phyloP scores from a whole-genome alignment of 169 alveolate species.

The Plasmodium sp. region DNA sequence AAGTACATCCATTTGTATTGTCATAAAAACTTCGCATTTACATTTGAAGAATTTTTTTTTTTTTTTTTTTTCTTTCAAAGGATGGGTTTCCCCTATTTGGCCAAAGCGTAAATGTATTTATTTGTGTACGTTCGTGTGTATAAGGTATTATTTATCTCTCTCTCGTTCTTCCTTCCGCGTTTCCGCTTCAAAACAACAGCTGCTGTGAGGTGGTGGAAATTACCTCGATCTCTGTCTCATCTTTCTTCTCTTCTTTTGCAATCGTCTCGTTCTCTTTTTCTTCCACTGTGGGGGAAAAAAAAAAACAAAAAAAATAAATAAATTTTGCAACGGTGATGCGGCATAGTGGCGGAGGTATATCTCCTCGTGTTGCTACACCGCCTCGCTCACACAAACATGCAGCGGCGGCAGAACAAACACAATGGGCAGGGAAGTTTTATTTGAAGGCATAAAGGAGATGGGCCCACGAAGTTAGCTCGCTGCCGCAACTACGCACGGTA shows the following conservation, averaged over 20 bases:
- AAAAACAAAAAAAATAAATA: not conserved
- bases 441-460: not conserved
- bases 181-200: not conserved
- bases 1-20: not conserved
- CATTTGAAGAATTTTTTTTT: not conserved
- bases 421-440: not conserved
- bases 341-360: not conserved
- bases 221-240: conserved; percentile 93
- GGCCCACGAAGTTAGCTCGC: not conserved
- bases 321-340: not conserved
- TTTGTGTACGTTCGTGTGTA: not conserved
- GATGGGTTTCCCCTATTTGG: not conserved
- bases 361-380: not conserved
- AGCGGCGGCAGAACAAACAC: not conserved
- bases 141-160: not conserved
- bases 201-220: conserved; percentile 7
- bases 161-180: not conserved
- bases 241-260: conserved; percentile 92
- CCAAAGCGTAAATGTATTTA: not conserved
- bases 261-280: conserved; percentile 93
- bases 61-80: not conserved
- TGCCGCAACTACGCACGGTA: not conserved
- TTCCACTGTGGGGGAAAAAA: conserved; percentile 85
- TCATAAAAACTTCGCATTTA: not conserved
- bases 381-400: not conserved